A percentile compares a stretch with the other conserved stretches of the same genome.
Conservation (phyloP, 306 rosid species). For the Sicyos baderoa region DNA sequence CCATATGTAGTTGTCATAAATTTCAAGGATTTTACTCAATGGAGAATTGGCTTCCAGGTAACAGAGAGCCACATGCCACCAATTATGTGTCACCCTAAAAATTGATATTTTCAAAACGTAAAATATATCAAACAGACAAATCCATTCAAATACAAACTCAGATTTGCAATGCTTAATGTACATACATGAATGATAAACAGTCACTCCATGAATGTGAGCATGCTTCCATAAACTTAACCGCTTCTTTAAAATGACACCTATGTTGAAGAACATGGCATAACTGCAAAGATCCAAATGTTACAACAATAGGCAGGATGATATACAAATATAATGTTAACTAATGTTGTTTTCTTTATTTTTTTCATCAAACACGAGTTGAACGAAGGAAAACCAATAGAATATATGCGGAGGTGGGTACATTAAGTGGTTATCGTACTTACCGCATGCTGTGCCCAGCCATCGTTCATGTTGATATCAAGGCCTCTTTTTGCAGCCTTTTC, state of each 20-base stretch:
- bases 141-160: conserved; percentile 5
- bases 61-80: conserved; percentile 98
- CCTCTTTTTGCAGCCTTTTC: conserved; percentile 71
- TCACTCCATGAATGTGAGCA: conserved; percentile 67
- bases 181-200: conserved; percentile 60
- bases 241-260: conserved; percentile 64
- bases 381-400: background rate
- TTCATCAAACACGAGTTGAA: background rate
- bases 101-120: conserved; percentile 14
- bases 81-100: conserved; percentile 89
- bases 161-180: conserved; percentile 14
- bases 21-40: conserved; percentile 38
- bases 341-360: background rate
- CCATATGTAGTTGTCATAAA: conserved; percentile 73
- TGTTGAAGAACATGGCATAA: conserved; percentile 84
- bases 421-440: conserved; percentile 36
- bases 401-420: background rate
- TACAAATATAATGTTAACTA: background rate
- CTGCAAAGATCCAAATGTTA: conserved; percentile 38
- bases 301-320: conserved; percentile 9
- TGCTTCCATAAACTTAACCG: conserved; percentile 74
- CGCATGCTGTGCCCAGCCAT: conserved; percentile 78
- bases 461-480: conserved; percentile 55
- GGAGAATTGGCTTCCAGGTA: conserved; percentile 75
- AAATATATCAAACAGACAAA: conserved; percentile 14